phyloP scores from a whole-genome alignment of 306 rosid species.

The Trichosanthes cucumerina region DNA sequence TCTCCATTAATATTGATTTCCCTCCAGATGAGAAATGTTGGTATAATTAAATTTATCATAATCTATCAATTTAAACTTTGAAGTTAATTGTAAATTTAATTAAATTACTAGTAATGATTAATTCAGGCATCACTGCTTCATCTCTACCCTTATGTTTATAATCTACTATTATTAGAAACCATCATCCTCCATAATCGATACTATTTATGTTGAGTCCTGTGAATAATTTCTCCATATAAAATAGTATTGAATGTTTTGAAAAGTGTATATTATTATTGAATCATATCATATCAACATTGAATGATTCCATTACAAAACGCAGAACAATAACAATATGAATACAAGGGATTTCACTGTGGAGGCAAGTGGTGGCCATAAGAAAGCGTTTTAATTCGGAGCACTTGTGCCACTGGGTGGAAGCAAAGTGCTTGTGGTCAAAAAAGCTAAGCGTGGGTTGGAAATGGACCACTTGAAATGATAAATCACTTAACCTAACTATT shows the following conservation, averaged over 20 bases:
- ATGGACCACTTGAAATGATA: background rate
- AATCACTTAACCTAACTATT: slow-evolving; percentile 3
- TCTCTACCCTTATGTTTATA: too few species aligned
- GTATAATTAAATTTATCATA: too few species aligned
- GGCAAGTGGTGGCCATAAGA: background rate
- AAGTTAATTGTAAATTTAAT: too few species aligned
- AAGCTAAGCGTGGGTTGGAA: background rate
- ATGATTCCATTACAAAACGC: background rate
- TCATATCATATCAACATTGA: background rate
- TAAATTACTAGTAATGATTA: too few species aligned
- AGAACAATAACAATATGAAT: background rate
- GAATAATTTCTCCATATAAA: too few species aligned
- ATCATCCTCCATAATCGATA: too few species aligned
- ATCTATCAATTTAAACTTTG: too few species aligned
- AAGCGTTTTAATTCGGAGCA: background rate
- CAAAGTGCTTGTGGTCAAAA: background rate
- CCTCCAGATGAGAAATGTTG: too few species aligned
- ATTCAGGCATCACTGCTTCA: too few species aligned
- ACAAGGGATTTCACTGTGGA: background rate
- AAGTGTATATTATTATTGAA: background rate
- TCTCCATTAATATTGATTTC: too few species aligned
- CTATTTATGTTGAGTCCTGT: too few species aligned
- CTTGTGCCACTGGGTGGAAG: background rate
- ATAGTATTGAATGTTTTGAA: background rate
- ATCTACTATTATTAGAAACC: too few species aligned